A percentile compares a stretch with the other conserved stretches of the same genome.
Evolutionary conservation across 306 rosid genomes (phyloP).

Genomic region (Sophora flavescens): DNA sequence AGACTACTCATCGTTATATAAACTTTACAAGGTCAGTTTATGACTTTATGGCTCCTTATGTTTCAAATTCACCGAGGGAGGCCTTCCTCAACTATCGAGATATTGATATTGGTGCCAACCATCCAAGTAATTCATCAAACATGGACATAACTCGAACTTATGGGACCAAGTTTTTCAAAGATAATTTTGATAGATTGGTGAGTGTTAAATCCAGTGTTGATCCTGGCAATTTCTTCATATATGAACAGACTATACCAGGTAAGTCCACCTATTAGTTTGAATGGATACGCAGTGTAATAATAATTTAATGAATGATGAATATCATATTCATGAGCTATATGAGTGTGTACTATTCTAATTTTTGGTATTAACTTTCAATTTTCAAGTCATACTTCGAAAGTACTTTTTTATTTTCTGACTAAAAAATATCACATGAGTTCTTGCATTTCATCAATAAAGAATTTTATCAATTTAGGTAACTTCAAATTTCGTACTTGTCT

Average conservation of each 20-base stretch:
- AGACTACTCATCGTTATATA: not conserved
- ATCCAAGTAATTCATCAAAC: conserved; percentile 26
- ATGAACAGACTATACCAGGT: conserved; percentile 49
- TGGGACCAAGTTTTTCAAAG: conserved; percentile 39
- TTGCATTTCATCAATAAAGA: no score
- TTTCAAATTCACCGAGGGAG: conserved; percentile 44
- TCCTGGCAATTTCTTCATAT: conserved; percentile 42
- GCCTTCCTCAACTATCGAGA: conserved; percentile 49
- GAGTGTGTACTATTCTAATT: no score
- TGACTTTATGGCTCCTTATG: conserved; percentile 37
- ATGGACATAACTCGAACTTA: not conserved
- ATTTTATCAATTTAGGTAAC: no score
- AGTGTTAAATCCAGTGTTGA: conserved; percentile 32
- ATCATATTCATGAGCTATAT: not conserved
- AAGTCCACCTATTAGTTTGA: not conserved
- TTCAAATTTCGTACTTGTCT: no score
- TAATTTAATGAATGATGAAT: not conserved
- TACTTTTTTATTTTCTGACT: no score
- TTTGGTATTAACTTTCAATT: no score
- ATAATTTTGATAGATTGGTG: conserved; percentile 40
- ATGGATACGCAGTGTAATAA: no score
- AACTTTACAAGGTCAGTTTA: conserved; percentile 13
- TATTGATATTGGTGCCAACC: conserved; percentile 46
- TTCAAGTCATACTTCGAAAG: no score
- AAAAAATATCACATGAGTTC: no score